Evolutionary conservation across 768 basidiomycete genomes (phyloP).

Genomic region (Coprinopsis cinerea): DNA sequence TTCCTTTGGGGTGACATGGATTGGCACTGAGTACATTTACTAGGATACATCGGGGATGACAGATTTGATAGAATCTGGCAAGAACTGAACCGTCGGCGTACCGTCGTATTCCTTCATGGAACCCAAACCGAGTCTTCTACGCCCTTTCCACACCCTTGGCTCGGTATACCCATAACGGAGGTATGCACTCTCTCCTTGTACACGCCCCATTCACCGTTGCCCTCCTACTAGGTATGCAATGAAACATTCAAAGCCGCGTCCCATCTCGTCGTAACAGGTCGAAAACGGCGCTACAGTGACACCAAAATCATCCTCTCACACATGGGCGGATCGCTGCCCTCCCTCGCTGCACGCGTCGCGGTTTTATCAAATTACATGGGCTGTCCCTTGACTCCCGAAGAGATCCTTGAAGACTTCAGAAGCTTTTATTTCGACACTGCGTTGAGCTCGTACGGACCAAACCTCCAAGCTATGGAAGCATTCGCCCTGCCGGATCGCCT

Average conservation of each 20-base stretch:
- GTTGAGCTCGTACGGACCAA: constrained; percentile 50
- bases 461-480: constrained; percentile 42
- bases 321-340: constrained; percentile 62
- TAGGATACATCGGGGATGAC: constrained; percentile 65
- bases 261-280: constrained; percentile 66
- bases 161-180: constrained; percentile 67
- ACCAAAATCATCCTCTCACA: constrained; percentile 68
- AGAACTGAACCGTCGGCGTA: constrained; percentile 53
- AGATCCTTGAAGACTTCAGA: constrained; percentile 64
- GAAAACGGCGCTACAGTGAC: constrained; percentile 54
- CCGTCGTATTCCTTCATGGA: constrained; percentile 70
- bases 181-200: constrained; percentile 24
- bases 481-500: constrained; percentile 48
- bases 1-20: no score
- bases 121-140: constrained; percentile 59
- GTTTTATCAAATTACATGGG: constrained; percentile 68
- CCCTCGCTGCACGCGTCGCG: constrained; percentile 65
- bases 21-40: no score
- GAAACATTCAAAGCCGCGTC: constrained; percentile 81
- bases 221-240: constrained; percentile 54
- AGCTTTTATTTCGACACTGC: constrained; percentile 75
- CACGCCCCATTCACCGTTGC: constrained; percentile 2
- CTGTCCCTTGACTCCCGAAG: constrained; percentile 51
- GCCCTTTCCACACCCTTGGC: constrained; percentile 54
- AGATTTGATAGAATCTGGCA: constrained; percentile 62